Conservation (phyloP, 805 yeast genomes). For the Spathaspora sp. region DNA sequence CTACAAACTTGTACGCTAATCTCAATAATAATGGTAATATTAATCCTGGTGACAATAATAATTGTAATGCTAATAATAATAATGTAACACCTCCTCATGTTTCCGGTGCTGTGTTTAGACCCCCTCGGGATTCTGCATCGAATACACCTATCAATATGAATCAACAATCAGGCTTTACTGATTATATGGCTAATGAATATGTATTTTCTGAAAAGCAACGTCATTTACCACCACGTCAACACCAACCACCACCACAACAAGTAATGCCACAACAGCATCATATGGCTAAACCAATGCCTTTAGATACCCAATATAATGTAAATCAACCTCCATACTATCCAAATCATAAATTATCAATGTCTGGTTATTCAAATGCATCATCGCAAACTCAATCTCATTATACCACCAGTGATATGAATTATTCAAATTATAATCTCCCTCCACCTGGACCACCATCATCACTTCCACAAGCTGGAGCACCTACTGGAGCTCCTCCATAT, state of each 20-base stretch:
- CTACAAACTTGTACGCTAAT: constrained; percentile 9
- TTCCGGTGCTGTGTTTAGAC: background rate
- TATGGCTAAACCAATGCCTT: background rate
- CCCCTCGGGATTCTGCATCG: constrained; percentile 3
- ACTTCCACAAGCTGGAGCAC: background rate
- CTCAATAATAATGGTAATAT: constrained; percentile 5
- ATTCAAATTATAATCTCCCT: constrained; percentile 4
- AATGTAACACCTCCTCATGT: background rate
- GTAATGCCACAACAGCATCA: background rate
- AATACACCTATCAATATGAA: constrained; percentile 1
- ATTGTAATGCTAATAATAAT: no score
- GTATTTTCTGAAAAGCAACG: constrained; percentile 3
- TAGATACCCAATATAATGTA: constrained; percentile 1
- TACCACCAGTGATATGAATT: constrained; percentile 2
- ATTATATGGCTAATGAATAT: constrained; percentile 13
- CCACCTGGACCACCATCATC: background rate
- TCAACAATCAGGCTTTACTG: constrained; percentile 7
- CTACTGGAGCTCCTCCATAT: background rate
- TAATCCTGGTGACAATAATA: background rate
- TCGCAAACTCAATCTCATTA: constrained; percentile 3
- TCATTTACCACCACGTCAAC: constrained; percentile 1
- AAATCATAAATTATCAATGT: constrained; percentile 1
- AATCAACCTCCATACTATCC: background rate
- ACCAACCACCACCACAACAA: constrained; percentile 3
- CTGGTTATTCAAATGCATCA: constrained; percentile 1